These are phyloP conservation scores for Eremothecium sinecaudum DNA, from an alignment of 1,139 yeast genomes.

Conservation along the genomic window DNA sequence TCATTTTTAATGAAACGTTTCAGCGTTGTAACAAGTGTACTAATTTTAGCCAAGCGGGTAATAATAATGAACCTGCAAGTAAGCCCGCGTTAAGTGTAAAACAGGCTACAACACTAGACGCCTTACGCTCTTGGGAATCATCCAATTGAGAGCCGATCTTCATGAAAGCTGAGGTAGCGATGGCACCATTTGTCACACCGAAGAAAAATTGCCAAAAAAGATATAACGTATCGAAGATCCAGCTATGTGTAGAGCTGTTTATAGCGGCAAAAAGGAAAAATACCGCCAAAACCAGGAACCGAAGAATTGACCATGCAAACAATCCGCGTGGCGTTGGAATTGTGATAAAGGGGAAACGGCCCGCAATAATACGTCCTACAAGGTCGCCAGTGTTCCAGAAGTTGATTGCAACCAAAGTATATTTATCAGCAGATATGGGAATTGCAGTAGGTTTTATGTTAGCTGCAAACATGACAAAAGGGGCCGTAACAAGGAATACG, in stretches of 20 bases:
- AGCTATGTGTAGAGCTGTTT: slow-evolving; percentile 25
- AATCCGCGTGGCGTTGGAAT: slow-evolving; percentile 30
- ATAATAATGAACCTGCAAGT: no score
- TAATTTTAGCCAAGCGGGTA: no score
- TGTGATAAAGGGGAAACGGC: slow-evolving; percentile 13
- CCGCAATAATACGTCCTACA: slow-evolving; percentile 68
- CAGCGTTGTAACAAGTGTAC: no score
- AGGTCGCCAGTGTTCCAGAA: slow-evolving; percentile 89
- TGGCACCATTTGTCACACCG: slow-evolving; percentile 83
- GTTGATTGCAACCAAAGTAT: slow-evolving; percentile 67
- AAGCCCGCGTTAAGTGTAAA: no score
- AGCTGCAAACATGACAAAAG: slow-evolving; percentile 88
- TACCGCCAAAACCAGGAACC: slow-evolving; percentile 53
- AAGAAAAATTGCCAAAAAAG: slow-evolving; percentile 60
- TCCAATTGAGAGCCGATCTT: slow-evolving; percentile 53
- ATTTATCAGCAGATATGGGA: slow-evolving; percentile 36
- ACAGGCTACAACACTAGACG: no score
- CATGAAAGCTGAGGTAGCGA: slow-evolving; percentile 76
- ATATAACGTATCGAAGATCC: slow-evolving; percentile 59
- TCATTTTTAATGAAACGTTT: no score
- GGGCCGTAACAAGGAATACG: slow-evolving; percentile 66
- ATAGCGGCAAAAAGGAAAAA: slow-evolving; percentile 54
- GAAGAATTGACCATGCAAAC: slow-evolving; percentile 42
- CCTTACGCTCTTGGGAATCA: slow-evolving; percentile 63
- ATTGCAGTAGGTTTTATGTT: slow-evolving; percentile 39